Base-by-base conservation (phyloP, 129 eudicot species). In the Oenanthe sinensis region DNA sequence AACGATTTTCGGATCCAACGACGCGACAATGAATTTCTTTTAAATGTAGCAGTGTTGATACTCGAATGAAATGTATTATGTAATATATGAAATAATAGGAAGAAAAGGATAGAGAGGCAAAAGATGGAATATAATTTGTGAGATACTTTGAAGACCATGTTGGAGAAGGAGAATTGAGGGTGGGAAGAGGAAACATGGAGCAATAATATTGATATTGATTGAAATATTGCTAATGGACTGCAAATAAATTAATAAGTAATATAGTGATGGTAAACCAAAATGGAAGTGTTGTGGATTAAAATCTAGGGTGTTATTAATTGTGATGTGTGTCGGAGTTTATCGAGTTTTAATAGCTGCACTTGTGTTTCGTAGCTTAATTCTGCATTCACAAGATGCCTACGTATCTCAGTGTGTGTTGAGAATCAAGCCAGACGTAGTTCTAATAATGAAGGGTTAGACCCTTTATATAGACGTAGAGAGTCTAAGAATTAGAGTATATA, bases 121-220 rank as follows among this genome's bases (percentile, higher is more conserved):
- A 93, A 83, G 49, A 83, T 77, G 80, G 86, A 60, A 77, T 58
- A 79, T 65, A 90, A 78, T 40, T 88, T 44, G 76, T 76, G 81
- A 81, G 86, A 81, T 78, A 86, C 77, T 79, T 83, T 93, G 44
- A 82, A 37, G 80, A 80, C 63, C 83, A 84, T 89, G 85, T 76
- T 83, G 85, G 39, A 81, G 86, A 52, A 74, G 83, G 67, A 76
- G 80, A 75, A 24, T 60, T 30, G 42, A 87, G 67, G 75, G 68
- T 79, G 76, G 75, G 84, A 79, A 81, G 82, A 84, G 89, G 86
- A 87, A 88, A 83, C 91, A 93, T 88, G 93, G 84, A 86, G 84
- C 74, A 85, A 85, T 60, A 60, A 60, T 60, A 60, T 60, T 9
- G 68, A 60, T 30, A 30, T 67, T 67, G 42, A 12, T 65, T 65